Evolutionary conservation across 768 basidiomycete genomes (phyloP), one percentile per base, ranked within the genome.

Genomic region (Lanmaoa pseudosensibilis): DNA sequence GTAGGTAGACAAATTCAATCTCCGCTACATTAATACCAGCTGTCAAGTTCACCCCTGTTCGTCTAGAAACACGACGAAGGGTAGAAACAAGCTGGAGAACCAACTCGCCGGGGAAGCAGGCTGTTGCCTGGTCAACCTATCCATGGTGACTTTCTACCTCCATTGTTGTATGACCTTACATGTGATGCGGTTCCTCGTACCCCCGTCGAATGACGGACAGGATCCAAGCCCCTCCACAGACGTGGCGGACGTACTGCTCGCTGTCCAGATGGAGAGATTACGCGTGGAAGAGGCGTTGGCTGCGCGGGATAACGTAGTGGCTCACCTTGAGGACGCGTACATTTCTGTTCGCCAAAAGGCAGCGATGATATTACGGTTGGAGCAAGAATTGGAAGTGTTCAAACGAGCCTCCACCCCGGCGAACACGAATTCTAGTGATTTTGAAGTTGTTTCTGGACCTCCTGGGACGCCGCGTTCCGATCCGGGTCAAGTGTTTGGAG

Each of bases 291-390:
- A 89, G 63, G 85, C 84, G 2, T 67, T 85, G 50, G 74, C 71
- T 27, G 88, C 87, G 32, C 82, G 88, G 39, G 88, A 90, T 63
- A 79, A 77, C 32, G 81, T 79, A 16, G 80, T 87, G 2, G 71
- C 79, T 40, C 81, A 81, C 32, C 78, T 90, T 13, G 75, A 80
- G 33, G 79, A 83, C 45, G 85, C 85, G 11, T 86, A 83, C 63
- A 66, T 73, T 15, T 83, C 84, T 0, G 73, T 89, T 61, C 79
- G 79, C n/a, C 78, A 85, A 65, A 88, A 88, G 70, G 76, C 79
- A 2, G 74, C 75, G 21, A 66, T 74, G 8, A 80, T 88, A 55
- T 75, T 79, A 34, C 74, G 68, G 8, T 66, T 87, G 43, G 77
- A 82, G 59, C 71, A 73, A 52, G 76, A 75, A 51, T 60, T 78